Evolutionary conservation across 2,329 filamentous ascomycete genomes (phyloP), one percentile per base, ranked within the genome.

Genomic region (Trichoderma pleuroti): DNA sequence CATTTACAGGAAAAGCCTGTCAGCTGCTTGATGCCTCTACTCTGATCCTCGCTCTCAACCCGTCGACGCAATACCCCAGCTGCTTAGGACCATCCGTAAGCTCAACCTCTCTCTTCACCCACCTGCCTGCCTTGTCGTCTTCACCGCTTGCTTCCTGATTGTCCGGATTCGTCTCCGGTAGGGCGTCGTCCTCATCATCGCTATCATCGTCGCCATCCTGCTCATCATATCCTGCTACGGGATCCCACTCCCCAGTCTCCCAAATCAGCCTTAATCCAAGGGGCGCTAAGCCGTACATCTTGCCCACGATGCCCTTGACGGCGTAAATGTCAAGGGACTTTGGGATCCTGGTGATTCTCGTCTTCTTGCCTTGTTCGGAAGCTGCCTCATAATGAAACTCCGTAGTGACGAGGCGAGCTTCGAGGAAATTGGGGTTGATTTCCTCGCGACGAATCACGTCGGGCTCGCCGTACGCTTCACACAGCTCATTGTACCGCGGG

Each of bases 201-300:
- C 26, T 85, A 57, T 84, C 84, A 67, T 82, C 32, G 6, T 66
- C 52, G 16, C 54, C 86, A 56, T 88, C 88, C 34, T 86, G 85
- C 5, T 88, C 85, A 72, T 89, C 86, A 74, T 89, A 87, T 72
- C 87, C 86, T 10, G 86, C 86, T 0, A 93, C 90, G 0, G 93
- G 93, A 79, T 97, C 93, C 89, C 92, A 93, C 80, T 98, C 94
- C 24, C 93, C 93, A 10, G 94, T 97, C 82, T 97, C 93, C 92
- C 93, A 97, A 0, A 96, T 82, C 62, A 98, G 80, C 52, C 85
- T 86, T 72, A 95, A 82, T 54, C 82, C 81, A 73, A 93, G 84
- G 0, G 93, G 92, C 60, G 85, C 81, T 12, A 92, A 75, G 1
- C 81, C 84, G 76, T 97, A 93, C n/a, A 91, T 79, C 74, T 87